Evolutionary conservation across 2,329 filamentous ascomycete genomes (phyloP).

Genomic region (Trichophyton equinum): DNA sequence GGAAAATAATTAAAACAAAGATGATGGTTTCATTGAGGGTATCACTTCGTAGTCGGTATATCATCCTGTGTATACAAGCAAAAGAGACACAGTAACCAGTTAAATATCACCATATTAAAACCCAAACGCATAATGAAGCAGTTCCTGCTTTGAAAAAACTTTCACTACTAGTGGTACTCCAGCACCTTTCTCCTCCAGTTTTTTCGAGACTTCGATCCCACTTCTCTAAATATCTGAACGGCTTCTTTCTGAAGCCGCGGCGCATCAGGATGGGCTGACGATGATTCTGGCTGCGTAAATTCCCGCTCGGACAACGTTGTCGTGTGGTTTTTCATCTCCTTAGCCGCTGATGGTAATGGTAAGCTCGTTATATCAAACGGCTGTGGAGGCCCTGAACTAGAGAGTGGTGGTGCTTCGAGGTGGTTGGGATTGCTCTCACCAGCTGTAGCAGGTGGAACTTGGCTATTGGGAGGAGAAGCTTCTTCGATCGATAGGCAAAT

Average conservation of each 20-base stretch:
- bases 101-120: background rate
- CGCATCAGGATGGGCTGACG: background rate
- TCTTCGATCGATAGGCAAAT: background rate
- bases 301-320: background rate
- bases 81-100: background rate
- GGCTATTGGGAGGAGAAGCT: background rate
- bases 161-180: constrained; percentile 22
- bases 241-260: constrained; percentile 18
- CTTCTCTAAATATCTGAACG: constrained; percentile 22
- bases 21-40: constrained; percentile 1
- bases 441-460: background rate
- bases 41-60: background rate
- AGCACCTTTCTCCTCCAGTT: constrained; percentile 27
- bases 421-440: background rate
- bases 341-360: background rate
- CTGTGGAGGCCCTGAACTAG: background rate
- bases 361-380: background rate
- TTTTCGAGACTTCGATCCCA: constrained; percentile 16
- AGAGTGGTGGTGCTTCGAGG: background rate
- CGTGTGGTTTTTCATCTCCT: background rate
- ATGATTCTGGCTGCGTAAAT: background rate
- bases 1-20: background rate
- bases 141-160: background rate
- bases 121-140: background rate
- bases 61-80: background rate